A percentile compares a stretch with the other conserved stretches of the same genome.
Evolutionary conservation across 495 filamentous ascomycete genomes (phyloP).

Genomic region (Aspergillus sclerotioniger): DNA sequence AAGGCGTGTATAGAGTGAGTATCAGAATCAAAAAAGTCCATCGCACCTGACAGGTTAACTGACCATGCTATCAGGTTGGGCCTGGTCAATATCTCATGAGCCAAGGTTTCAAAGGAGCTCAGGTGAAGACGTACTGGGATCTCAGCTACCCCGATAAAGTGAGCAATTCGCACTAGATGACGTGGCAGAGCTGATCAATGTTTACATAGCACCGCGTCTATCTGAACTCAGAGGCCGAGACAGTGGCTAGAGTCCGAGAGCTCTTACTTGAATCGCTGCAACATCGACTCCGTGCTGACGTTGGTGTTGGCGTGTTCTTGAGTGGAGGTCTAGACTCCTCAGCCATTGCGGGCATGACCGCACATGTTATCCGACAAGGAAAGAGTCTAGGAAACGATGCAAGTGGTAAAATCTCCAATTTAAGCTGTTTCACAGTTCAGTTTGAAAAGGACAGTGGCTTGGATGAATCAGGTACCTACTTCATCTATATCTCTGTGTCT

Average conservation of each 20-base stretch:
- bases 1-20: slow-evolving; percentile 29
- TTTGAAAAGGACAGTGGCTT: slow-evolving; percentile 44
- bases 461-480: slow-evolving; percentile 43
- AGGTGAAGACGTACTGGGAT: slow-evolving; percentile 47
- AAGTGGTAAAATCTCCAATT: slow-evolving; percentile 22
- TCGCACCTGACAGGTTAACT: slow-evolving; percentile 32
- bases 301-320: slow-evolving; percentile 51
- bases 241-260: slow-evolving; percentile 43
- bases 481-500: not conserved
- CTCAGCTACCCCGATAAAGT: slow-evolving; percentile 48
- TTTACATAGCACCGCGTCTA: slow-evolving; percentile 16
- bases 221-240: slow-evolving; percentile 39
- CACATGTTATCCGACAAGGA: slow-evolving; percentile 42
- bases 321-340: slow-evolving; percentile 55
- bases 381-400: slow-evolving; percentile 33
- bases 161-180: slow-evolving; percentile 1
- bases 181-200: not conserved
- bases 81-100: slow-evolving; percentile 23
- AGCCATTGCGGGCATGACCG: slow-evolving; percentile 51
- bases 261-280: slow-evolving; percentile 45
- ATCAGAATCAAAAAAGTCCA: slow-evolving; percentile 17
- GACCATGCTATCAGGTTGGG: slow-evolving; percentile 7
- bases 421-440: slow-evolving; percentile 46
- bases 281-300: slow-evolving; percentile 51
- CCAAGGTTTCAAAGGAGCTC: slow-evolving; percentile 24